These are phyloP conservation scores for Neurospora africana DNA, from an alignment of 495 filamentous ascomycete genomes.

Conservation along the genomic window DNA sequence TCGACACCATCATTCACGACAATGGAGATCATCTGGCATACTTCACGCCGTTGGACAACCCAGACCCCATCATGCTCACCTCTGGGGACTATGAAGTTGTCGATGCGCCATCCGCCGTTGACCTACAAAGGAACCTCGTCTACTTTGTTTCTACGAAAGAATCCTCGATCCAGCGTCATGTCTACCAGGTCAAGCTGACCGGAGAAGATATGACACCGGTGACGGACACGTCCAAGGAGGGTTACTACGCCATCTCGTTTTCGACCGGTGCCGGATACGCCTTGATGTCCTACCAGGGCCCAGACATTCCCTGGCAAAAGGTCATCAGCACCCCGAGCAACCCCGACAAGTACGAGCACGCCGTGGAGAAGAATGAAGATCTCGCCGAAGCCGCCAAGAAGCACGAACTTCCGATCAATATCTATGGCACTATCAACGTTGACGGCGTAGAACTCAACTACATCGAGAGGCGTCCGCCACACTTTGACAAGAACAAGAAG, in stretches of 20 bases:
- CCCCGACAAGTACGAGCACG: constrained; percentile 47
- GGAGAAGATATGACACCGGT: constrained; percentile 62
- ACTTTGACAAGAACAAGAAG: constrained; percentile 74
- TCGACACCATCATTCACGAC: constrained; percentile 81
- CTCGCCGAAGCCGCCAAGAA: constrained; percentile 59
- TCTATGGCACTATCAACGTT: constrained; percentile 76
- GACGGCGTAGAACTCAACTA: constrained; percentile 64
- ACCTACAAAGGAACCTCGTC: constrained; percentile 70
- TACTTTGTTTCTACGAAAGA: constrained; percentile 87
- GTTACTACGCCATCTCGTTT: constrained; percentile 81
- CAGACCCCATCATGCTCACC: constrained; percentile 72
- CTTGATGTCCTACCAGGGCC: constrained; percentile 72
- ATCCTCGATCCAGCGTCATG: constrained; percentile 76
- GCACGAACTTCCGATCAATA: constrained; percentile 72
- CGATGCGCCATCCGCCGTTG: constrained; percentile 76
- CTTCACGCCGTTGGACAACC: constrained; percentile 81
- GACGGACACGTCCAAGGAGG: constrained; percentile 65
- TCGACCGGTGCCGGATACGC: constrained; percentile 72
- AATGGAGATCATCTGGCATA: constrained; percentile 89
- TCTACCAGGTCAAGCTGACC: constrained; percentile 76
- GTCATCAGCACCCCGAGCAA: constrained; percentile 74
- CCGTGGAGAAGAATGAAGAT: constrained; percentile 65
- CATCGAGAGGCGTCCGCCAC: constrained; percentile 78
- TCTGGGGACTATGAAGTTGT: constrained; percentile 91
- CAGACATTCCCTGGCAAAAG: constrained; percentile 84